Conservation (phyloP, 2,329 filamentous ascomycete species). For the Karstenula rhodostoma region DNA sequence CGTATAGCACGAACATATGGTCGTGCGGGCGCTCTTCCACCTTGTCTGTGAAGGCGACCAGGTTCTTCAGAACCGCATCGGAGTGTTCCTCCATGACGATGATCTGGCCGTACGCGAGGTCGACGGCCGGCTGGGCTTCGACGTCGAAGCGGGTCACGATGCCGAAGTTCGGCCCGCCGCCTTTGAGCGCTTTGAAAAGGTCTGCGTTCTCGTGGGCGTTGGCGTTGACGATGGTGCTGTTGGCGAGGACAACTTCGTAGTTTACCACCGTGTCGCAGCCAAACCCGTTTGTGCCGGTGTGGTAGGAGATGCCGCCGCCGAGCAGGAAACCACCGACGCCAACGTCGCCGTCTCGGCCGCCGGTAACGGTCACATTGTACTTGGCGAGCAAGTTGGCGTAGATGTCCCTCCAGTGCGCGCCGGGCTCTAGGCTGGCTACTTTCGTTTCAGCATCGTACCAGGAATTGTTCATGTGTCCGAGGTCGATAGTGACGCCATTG, state of each 20-base stretch:
- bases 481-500: conserved; percentile 30
- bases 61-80: conserved; percentile 15
- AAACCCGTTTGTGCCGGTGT: conserved; percentile 19
- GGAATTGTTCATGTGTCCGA: conserved; percentile 23
- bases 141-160: conserved; percentile 50
- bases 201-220: conserved; percentile 40
- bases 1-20: conserved; percentile 13
- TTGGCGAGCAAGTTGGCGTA: conserved; percentile 30
- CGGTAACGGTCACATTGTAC: conserved; percentile 15
- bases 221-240: conserved; percentile 44
- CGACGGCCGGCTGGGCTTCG: conserved; percentile 33
- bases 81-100: conserved; percentile 17
- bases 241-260: conserved; percentile 44
- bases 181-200: conserved; percentile 49
- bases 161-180: conserved; percentile 52
- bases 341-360: conserved; percentile 24
- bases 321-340: conserved; percentile 28
- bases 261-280: conserved; percentile 33
- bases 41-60: conserved; percentile 16
- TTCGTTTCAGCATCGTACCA: conserved; percentile 15
- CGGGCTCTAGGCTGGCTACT: conserved; percentile 25
- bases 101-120: conserved; percentile 21
- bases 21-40: conserved; percentile 9
- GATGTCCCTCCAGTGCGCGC: conserved; percentile 41
- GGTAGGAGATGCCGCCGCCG: conserved; percentile 27